Conservation (phyloP, 176 grass and related monocot genomes). For the Thalia dealbata region DNA sequence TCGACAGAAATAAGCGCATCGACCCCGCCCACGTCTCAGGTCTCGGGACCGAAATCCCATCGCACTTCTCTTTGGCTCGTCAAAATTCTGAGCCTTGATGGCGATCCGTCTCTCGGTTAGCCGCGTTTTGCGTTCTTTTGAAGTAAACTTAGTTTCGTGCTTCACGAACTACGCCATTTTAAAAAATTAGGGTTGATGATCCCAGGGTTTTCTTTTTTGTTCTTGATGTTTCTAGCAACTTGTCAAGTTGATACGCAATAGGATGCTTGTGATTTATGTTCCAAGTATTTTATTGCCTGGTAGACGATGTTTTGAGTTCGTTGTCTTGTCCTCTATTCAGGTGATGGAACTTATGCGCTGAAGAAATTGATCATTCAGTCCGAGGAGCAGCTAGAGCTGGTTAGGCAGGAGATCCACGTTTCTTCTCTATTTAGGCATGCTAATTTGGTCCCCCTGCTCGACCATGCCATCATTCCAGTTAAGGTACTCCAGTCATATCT, state of each 20-base stretch:
- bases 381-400: constrained; percentile 83
- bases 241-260: too few relatives aligned
- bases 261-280: too few relatives aligned
- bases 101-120: neutral
- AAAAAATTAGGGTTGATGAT: too few relatives aligned
- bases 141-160: neutral
- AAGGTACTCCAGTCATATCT: constrained; percentile 43
- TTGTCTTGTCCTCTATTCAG: constrained; percentile 19
- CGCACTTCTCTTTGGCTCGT: too few relatives aligned
- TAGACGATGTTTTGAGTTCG: neutral
- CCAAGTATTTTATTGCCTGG: too few relatives aligned
- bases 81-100: neutral
- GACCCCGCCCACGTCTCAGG: constrained; percentile 61
- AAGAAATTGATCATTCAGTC: constrained; percentile 93
- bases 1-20: constrained; percentile 9
- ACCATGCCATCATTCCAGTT: constrained; percentile 64
- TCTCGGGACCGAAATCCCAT: neutral
- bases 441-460: constrained; percentile 79
- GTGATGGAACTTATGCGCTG: constrained; percentile 73
- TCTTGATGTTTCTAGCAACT: too few relatives aligned
- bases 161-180: neutral
- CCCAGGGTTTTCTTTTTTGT: too few relatives aligned
- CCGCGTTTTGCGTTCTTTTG: too few relatives aligned
- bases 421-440: constrained; percentile 73
- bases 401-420: constrained; percentile 78